Evolutionary conservation across 2,329 filamentous ascomycete genomes (phyloP), one percentile per base, ranked within the genome.

Genomic region (Massarina eburnea): DNA sequence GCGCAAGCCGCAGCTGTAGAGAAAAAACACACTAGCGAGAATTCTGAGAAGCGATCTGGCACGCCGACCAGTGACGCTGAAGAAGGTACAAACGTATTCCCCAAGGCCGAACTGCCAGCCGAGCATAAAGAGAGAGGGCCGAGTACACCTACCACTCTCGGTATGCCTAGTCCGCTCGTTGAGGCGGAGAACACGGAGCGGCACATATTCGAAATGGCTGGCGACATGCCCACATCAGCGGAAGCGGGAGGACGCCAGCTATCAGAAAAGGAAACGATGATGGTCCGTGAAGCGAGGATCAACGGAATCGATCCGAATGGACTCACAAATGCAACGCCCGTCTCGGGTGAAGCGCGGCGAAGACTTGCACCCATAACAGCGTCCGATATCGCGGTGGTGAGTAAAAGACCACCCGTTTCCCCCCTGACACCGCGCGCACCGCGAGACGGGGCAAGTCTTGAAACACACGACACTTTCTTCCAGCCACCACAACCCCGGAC

Each of bases 191-290:
- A 64, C 19, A 62, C 62, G n/a, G 66, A 71, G 47, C 52, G 54
- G 14, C 63, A 65, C 21, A 60, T 78, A 8, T 75, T 68, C 43
- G 80, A 76, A 35, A 81, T 77, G 61, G 76, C 77, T 0, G 80
- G 81, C 2, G 79, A 80, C 8, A 77, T 83, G 62, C 78, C 77
- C 14, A 73, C 74, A 33, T 74, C 76, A 43, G 77, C 76, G 48
- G 74, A 78, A 60, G 75, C 75, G 37, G 75, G 71, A 39, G 74
- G 75, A 22, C 71, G 70, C 15, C 66, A 73, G 47, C 58, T 77
- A 27, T 71, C 68, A 17, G 76, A 78, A 58, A 78, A 78, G 51
- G 74, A 78, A 46, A 70, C 72, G 27, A 71, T 77, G 62, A 62
- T 71, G 46, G 63, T 70, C 17, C 67, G 76, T 15, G 75, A 77